Percentiles rank a stretch among this genome's conserved stretches.
Evolutionary conservation across 495 filamentous ascomycete genomes (phyloP).

Genomic region (Lentithecium fluviatile): DNA sequence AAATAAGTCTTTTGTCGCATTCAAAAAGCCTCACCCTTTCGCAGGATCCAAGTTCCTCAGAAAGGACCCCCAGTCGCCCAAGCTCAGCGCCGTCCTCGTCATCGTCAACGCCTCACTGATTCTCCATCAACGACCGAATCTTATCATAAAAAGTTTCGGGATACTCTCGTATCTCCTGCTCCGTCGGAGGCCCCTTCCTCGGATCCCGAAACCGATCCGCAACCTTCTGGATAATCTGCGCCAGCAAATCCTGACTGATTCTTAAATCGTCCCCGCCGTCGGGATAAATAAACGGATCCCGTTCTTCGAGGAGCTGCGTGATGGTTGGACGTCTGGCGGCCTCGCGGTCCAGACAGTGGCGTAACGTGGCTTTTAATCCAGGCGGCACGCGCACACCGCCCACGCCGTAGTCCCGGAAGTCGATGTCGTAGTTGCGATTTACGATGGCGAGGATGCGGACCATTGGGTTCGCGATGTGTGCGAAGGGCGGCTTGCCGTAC

Average conservation of each 20-base stretch:
- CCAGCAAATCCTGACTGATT: constrained; percentile 73
- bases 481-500: constrained; percentile 89
- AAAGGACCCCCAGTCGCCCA: no score
- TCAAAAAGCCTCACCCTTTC: no score
- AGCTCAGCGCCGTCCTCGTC: no score
- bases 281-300: constrained; percentile 81
- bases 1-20: no score
- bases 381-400: constrained; percentile 70
- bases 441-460: constrained; percentile 78
- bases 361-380: constrained; percentile 69
- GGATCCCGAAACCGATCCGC: constrained; percentile 65
- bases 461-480: constrained; percentile 82
- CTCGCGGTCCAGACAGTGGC: constrained; percentile 77
- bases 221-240: constrained; percentile 72
- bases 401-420: constrained; percentile 73
- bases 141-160: constrained; percentile 64
- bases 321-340: constrained; percentile 74
- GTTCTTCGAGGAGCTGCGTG: constrained; percentile 65
- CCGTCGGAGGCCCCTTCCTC: constrained; percentile 61
- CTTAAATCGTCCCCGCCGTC: constrained; percentile 63
- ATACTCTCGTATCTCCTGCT: constrained; percentile 70
- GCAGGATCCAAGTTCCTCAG: no score
- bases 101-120: no score
- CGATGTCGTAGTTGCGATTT: constrained; percentile 78
- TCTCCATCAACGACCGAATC: constrained; percentile 62